Conservation (phyloP, 352 stramenopile species). For the Pythium chondricola region DNA sequence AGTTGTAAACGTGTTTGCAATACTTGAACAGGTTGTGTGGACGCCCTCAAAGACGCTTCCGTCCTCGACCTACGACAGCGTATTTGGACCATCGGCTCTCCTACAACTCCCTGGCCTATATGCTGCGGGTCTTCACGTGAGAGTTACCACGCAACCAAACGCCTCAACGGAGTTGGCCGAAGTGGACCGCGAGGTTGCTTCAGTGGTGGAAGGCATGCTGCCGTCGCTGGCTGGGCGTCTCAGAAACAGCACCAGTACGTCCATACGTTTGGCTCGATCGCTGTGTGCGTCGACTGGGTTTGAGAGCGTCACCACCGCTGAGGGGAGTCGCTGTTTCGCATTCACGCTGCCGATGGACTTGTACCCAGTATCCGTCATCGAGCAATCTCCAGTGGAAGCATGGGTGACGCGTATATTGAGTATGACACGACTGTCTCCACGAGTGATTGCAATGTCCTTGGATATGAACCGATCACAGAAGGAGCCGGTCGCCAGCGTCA, state of each 20-base stretch:
- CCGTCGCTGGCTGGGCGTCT: not conserved
- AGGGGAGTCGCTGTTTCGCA: slow-evolving; percentile 4
- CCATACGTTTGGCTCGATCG: slow-evolving; percentile 6
- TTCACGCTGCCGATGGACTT: slow-evolving; percentile 2
- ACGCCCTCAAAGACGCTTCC: not conserved
- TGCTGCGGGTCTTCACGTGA: slow-evolving; percentile 9
- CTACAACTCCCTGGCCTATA: slow-evolving; percentile 1
- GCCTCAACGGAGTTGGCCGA: too few species aligned
- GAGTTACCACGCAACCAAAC: not conserved
- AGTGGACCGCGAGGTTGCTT: too few species aligned
- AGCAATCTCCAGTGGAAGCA: too few species aligned
- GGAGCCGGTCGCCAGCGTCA: too few species aligned
- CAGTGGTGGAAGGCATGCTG: too few species aligned
- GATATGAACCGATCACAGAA: too few species aligned
- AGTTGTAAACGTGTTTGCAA: too few species aligned
- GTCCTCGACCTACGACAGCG: slow-evolving; percentile 7
- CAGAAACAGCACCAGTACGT: not conserved
- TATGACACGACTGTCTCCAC: too few species aligned
- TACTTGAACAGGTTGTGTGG: not conserved
- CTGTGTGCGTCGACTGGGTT: slow-evolving; percentile 14
- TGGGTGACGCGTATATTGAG: too few species aligned
- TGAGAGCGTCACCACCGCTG: not conserved
- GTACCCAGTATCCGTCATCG: too few species aligned
- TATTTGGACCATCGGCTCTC: slow-evolving; percentile 3
- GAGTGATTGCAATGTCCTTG: too few species aligned